Conservation (phyloP, 2,329 filamentous ascomycete genomes). For the Colletotrichum cuscutae region DNA sequence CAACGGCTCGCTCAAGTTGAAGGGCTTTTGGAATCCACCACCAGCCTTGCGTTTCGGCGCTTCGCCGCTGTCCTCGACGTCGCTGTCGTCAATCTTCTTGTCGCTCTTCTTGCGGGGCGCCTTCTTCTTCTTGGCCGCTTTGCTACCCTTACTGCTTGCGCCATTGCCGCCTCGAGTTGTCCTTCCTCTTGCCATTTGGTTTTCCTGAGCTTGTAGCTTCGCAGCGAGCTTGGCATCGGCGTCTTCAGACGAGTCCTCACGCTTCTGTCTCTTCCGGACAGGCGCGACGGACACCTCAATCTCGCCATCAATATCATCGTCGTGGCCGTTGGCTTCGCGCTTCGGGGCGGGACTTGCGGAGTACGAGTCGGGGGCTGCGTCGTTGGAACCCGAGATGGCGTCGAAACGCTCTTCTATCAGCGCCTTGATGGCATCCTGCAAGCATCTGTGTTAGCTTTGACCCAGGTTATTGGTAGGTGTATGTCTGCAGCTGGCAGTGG, state of each 20-base stretch:
- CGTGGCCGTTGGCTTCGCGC: slow-evolving; percentile 45
- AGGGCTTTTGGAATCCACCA: slow-evolving; percentile 92
- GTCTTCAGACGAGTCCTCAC: slow-evolving; percentile 69
- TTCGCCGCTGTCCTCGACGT: slow-evolving; percentile 71
- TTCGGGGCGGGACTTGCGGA: slow-evolving; percentile 47
- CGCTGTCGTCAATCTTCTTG: slow-evolving; percentile 86
- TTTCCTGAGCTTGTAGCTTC: slow-evolving; percentile 91
- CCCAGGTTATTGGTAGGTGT: neutral
- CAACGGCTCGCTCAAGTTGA: slow-evolving; percentile 77
- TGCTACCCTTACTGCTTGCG: slow-evolving; percentile 63
- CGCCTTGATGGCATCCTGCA: slow-evolving; percentile 74
- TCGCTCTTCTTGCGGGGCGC: slow-evolving; percentile 77
- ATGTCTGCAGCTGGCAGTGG: neutral
- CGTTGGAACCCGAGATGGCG: slow-evolving; percentile 59
- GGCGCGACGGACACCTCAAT: slow-evolving; percentile 60
- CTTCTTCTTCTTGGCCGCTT: slow-evolving; percentile 73
- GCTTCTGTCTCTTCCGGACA: slow-evolving; percentile 74
- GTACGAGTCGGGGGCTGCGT: slow-evolving; percentile 37
- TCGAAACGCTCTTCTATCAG: slow-evolving; percentile 82
- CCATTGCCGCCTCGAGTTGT: slow-evolving; percentile 79
- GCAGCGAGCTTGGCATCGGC: slow-evolving; percentile 90
- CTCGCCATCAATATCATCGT: slow-evolving; percentile 52
- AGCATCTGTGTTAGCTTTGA: neutral
- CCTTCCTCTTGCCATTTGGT: slow-evolving; percentile 72
- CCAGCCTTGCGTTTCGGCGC: slow-evolving; percentile 81